Percentiles rank a stretch among this genome's conserved stretches.
These are phyloP conservation scores for Spencermartinsiella europaea DNA, from an alignment of 805 yeast species.

Conservation along the genomic window DNA sequence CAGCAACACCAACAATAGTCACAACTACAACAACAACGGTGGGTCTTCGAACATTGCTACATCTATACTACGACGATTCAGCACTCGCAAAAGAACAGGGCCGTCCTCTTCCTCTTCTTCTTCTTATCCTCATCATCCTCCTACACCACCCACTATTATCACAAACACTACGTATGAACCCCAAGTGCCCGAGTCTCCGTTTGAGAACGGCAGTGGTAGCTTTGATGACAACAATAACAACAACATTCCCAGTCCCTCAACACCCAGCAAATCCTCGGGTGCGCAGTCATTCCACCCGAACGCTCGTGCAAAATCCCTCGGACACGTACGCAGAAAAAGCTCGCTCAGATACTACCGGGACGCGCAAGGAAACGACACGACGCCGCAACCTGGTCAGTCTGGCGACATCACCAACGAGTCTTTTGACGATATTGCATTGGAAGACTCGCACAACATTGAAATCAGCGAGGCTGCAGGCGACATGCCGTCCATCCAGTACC, in stretches of 20 bases:
- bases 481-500: constrained; percentile 93
- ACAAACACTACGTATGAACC: neutral
- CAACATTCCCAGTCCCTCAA: neutral
- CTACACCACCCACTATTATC: constrained; percentile 6
- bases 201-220: neutral
- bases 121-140: constrained; percentile 2
- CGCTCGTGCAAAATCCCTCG: constrained; percentile 82
- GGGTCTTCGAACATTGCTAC: constrained; percentile 15
- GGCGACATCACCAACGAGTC: constrained; percentile 20
- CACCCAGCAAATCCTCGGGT: neutral
- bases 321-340: constrained; percentile 42
- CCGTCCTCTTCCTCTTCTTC: neutral
- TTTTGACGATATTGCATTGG: constrained; percentile 19
- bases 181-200: constrained; percentile 5
- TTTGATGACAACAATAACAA: neutral
- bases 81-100: constrained; percentile 14
- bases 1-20: constrained; percentile 12
- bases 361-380: neutral
- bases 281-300: constrained; percentile 57
- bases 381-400: constrained; percentile 6
- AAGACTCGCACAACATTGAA: constrained; percentile 24
- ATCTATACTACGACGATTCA: constrained; percentile 21
- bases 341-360: neutral
- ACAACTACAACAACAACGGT: constrained; percentile 12
- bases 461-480: constrained; percentile 21